Evolutionary conservation across 805 yeast species (phyloP).

Genomic region (Clavispora carvajalis): DNA sequence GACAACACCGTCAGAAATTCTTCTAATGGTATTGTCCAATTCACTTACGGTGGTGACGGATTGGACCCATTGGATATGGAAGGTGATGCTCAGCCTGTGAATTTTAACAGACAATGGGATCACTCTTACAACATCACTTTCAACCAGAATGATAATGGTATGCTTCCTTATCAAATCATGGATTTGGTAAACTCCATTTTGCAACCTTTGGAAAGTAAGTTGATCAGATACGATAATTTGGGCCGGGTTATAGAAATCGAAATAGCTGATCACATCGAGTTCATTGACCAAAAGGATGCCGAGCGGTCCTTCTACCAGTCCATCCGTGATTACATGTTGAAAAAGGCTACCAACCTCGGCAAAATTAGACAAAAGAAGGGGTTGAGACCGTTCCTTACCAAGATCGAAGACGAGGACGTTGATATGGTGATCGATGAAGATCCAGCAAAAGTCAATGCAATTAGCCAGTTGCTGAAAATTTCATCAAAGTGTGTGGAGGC

Average conservation of each 20-base stretch:
- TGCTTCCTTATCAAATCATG: conserved; percentile 67
- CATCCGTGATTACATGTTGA: conserved; percentile 54
- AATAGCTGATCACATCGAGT: conserved; percentile 49
- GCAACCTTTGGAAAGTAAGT: conserved; percentile 52
- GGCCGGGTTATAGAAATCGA: conserved; percentile 49
- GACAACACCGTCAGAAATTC: conserved; percentile 95
- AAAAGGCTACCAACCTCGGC: conserved; percentile 56
- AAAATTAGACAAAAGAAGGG: conserved; percentile 50
- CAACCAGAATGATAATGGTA: conserved; percentile 44
- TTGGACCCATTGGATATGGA: conserved; percentile 98
- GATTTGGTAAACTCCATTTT: conserved; percentile 52
- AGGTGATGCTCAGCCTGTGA: conserved; percentile 96
- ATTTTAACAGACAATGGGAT: conserved; percentile 90
- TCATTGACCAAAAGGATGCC: conserved; percentile 80
- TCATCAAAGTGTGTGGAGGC: conserved; percentile 52
- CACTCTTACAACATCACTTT: conserved; percentile 78
- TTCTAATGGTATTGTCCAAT: conserved; percentile 93
- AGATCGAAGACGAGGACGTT: conserved; percentile 30
- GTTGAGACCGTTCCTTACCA: conserved; percentile 39
- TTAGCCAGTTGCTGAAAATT: conserved; percentile 63
- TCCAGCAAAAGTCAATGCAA: conserved; percentile 32
- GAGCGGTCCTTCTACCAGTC: conserved; percentile 81
- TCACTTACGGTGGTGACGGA: conserved; percentile 98
- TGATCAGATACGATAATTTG: conserved; percentile 67
- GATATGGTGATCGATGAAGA: conserved; percentile 26